Conservation (phyloP, 768 basidiomycete species). For the Podaxis sp. region DNA sequence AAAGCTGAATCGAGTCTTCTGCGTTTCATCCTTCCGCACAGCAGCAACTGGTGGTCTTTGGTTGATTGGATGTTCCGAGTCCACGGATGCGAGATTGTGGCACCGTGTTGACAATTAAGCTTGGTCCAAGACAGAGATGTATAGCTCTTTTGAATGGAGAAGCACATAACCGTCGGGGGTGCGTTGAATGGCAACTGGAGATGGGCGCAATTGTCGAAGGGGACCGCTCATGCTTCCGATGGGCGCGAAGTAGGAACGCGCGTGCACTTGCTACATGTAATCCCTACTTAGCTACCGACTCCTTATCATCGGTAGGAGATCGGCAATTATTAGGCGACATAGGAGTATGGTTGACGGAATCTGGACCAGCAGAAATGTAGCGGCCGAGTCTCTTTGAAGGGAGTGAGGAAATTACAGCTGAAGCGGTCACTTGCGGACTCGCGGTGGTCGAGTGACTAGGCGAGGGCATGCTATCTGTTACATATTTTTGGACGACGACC, state of each 20-base stretch:
- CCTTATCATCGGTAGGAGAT: too few relatives aligned
- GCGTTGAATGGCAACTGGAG: background rate
- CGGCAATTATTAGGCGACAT: too few relatives aligned
- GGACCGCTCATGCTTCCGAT: background rate
- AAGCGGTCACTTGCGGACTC: background rate
- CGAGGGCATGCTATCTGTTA: background rate
- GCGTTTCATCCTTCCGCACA: too few relatives aligned
- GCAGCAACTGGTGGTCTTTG: too few relatives aligned
- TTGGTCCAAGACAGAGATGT: too few relatives aligned
- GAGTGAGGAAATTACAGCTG: background rate
- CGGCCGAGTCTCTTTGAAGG: background rate
- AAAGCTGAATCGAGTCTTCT: background rate
- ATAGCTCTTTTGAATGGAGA: background rate
- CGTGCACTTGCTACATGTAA: background rate
- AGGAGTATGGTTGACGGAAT: too few relatives aligned
- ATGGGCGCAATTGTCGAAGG: background rate
- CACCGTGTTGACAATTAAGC: too few relatives aligned
- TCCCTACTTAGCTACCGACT: too few relatives aligned
- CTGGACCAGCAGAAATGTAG: too few relatives aligned
- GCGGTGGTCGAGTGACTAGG: background rate
- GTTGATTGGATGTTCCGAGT: too few relatives aligned
- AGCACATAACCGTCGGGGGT: background rate
- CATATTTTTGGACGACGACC: background rate
- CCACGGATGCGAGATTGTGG: too few relatives aligned
- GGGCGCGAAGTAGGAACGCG: background rate